Evolutionary conservation across 495 filamentous ascomycete genomes (phyloP), one percentile per base, ranked within the genome.

Genomic region (Hyaloscypha hepaticicola): DNA sequence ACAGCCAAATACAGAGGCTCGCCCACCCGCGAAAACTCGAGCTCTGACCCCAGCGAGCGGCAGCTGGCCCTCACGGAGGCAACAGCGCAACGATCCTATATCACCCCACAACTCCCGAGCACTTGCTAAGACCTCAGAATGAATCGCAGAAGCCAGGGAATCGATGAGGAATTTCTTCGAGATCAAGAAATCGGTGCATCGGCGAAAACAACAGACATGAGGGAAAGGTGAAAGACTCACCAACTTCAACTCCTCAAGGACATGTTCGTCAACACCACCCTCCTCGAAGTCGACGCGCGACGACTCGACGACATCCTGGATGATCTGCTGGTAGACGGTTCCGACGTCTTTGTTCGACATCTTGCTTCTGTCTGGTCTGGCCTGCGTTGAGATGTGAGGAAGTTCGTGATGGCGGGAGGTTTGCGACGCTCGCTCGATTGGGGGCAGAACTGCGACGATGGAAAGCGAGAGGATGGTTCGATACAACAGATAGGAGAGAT

Each of bases 251-350:
- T 96, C 91, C 65, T 90, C 82, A 69, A 99, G 81, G 53, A 91
- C 91, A 68, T 85, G 78, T 73, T 91, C 89, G 64, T 95, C 91
- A 65, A 98, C 90, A 67, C 96, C 96, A 71, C 88, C 90, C 75
- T 98, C 95, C 76, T 99, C 96, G 77, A 99, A 98, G 75, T 97
- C 93, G 71, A 94, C 88, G 75, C 91, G 85, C 72, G 93, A 96
- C 60, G 85, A 84, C 65, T 90, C 86, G 73, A 96, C 88, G 65
- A 98, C 93, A 75, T 95, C 93, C 64, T 90, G 80, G 77, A 99
- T 97, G 80, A 98, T 90, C 74, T 87, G 83, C 74, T 88, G 81
- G 80, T 97, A 99, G 66, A 97, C 87, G 64, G 75, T 72, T 72
- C 96, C 95, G 62, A 85, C 81, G 38, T 77, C 70, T 5, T 71